phyloP scores from a whole-genome alignment of 345 rosid species.

The Orychophragmus violaceus region DNA sequence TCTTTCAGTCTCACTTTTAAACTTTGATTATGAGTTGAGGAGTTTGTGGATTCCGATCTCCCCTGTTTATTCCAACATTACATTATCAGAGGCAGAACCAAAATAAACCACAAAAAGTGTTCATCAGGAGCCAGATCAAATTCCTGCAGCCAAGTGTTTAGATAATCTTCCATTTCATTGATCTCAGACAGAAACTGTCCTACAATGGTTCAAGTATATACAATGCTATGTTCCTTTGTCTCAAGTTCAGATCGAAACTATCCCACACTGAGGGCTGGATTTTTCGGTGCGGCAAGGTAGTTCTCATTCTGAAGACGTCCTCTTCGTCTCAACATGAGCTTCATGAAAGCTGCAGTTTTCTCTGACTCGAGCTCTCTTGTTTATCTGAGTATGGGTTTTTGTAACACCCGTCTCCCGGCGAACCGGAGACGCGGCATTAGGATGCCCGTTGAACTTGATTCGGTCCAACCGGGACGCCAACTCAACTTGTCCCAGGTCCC shows the following conservation, averaged over 20 bases:
- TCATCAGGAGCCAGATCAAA: neutral
- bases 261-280: neutral
- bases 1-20: neutral
- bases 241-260: neutral
- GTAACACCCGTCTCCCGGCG: no score
- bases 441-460: no score
- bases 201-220: neutral
- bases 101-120: neutral
- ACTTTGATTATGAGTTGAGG: neutral
- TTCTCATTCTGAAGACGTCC: neutral
- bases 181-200: neutral
- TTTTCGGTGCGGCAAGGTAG: neutral
- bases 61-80: neutral
- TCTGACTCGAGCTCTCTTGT: neutral
- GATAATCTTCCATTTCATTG: neutral
- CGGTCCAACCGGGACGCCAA: no score
- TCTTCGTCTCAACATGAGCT: neutral
- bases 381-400: no score
- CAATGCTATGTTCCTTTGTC: neutral
- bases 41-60: neutral
- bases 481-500: no score
- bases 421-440: no score
- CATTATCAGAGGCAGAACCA: neutral
- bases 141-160: neutral
- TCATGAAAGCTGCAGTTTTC: no score